Evolutionary conservation across 345 rosid genomes (phyloP), one percentile per base, ranked within the genome.

Genomic region (Gossypium turneri): DNA sequence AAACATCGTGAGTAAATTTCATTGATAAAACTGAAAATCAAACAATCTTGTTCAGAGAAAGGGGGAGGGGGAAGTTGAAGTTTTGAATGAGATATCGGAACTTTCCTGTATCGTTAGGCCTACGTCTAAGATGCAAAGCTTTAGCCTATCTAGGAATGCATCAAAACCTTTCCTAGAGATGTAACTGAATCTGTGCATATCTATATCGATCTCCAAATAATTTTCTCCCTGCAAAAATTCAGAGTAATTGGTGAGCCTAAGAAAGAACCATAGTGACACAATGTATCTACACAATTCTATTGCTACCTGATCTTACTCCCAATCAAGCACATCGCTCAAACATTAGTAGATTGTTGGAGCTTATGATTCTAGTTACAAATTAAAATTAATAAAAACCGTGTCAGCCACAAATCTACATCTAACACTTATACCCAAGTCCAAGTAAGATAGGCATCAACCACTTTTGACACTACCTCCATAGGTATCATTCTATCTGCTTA

Each of bases 171-270:
- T 94, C 79, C 98, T 82, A 48, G 98, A 88, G 56, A 95, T 88
- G 81, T 89, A 95, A 85, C 97, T 83, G 79, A 93, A 95, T 83
- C 98, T 90, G 76, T 95, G 99, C 93, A 95, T 91, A 84, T 95
- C 99, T 41, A 95, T 83, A 82, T 95, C 98, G 1, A 95, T 87
- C 87, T 93, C 98, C 0, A 95, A 83, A 89, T 91, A 92, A 75
- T 91, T 89, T 55, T 87, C 98, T 41, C 96, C 99, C 99, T 95
- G 86, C 73, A 56, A 76, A 78, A 74, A 45, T 51, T 17, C 16
- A 45, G 65, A 8, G 57, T 16, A 10, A 68, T 22, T 15, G 9
- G 27, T 38, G 48, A 73, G 65, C 27, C 34, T 55, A 4, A 27
- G 72, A 68, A 68, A 50, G 13, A 67, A 67, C 51, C 57, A 55